Conservation (phyloP, 345 rosid genomes). For the Brassica nigra region DNA sequence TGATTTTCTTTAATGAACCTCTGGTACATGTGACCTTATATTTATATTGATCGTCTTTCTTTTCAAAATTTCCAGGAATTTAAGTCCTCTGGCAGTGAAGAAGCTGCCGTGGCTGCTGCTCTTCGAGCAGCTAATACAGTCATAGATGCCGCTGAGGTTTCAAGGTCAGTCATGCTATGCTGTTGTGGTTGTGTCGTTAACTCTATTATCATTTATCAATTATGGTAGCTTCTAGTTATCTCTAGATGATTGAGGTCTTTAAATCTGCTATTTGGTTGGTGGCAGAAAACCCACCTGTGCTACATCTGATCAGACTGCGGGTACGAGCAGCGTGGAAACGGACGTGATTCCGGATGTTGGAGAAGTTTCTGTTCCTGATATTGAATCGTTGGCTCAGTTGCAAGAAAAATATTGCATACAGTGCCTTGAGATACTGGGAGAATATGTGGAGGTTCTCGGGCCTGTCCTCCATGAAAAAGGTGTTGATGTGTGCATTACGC, state of each 20-base stretch:
- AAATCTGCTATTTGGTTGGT: slow-evolving; percentile 39
- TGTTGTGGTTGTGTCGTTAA: not conserved
- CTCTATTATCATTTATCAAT: slow-evolving; percentile 1
- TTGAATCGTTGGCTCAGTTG: slow-evolving; percentile 69
- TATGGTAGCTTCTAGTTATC: slow-evolving; percentile 27
- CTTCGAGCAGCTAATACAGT: slow-evolving; percentile 88
- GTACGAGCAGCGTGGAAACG: slow-evolving; percentile 42
- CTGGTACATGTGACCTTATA: not conserved
- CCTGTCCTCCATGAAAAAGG: slow-evolving; percentile 98
- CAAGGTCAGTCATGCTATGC: slow-evolving; percentile 59
- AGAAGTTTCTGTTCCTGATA: slow-evolving; percentile 71
- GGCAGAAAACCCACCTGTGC: slow-evolving; percentile 53
- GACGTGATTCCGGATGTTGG: slow-evolving; percentile 52
- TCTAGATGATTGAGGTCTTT: slow-evolving; percentile 14
- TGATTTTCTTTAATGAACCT: slow-evolving; percentile 4
- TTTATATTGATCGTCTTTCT: slow-evolving; percentile 8
- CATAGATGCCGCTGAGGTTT: slow-evolving; percentile 82
- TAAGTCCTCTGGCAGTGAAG: slow-evolving; percentile 68
- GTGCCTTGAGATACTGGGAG: slow-evolving; percentile 90
- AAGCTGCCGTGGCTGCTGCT: slow-evolving; percentile 90
- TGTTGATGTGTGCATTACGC: slow-evolving; percentile 86
- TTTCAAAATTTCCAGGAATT: slow-evolving; percentile 53
- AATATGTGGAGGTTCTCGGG: slow-evolving; percentile 96
- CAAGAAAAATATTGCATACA: slow-evolving; percentile 94
- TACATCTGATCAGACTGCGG: slow-evolving; percentile 43